Conservation (phyloP, 352 stramenopile genomes). For the Pythium scleroteichum region DNA sequence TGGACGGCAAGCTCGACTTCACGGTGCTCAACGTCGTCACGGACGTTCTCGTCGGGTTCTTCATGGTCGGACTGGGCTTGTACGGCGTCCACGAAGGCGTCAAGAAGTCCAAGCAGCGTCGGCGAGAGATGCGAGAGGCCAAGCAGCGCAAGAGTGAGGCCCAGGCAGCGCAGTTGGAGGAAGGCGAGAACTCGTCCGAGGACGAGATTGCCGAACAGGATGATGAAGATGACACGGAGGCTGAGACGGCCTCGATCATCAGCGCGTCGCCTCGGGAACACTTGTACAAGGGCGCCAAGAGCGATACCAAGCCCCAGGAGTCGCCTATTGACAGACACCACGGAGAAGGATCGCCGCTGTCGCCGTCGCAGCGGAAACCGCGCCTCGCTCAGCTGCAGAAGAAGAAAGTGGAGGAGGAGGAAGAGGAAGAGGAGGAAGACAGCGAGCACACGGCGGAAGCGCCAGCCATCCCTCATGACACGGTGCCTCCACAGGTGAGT, state of each 20-base stretch:
- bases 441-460: background rate
- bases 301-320: background rate
- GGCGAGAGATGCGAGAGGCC: constrained; percentile 22
- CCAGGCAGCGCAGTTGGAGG: constrained; percentile 9
- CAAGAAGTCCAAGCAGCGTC: constrained; percentile 38
- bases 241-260: constrained; percentile 38
- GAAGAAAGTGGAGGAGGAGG: constrained; percentile 17
- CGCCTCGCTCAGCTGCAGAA: constrained; percentile 25
- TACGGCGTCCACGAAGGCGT: constrained; percentile 72
- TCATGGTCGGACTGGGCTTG: constrained; percentile 74
- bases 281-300: constrained; percentile 12
- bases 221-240: constrained; percentile 36
- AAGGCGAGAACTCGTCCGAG: constrained; percentile 8
- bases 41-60: constrained; percentile 75
- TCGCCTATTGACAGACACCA: background rate
- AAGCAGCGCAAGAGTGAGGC: constrained; percentile 10
- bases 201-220: constrained; percentile 23
- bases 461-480: constrained; percentile 8
- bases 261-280: constrained; percentile 26
- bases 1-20: constrained; percentile 56
- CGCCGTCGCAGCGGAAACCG: constrained; percentile 26
- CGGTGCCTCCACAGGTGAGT: constrained; percentile 42
- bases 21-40: constrained; percentile 48
- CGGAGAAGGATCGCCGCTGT: constrained; percentile 3
- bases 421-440: constrained; percentile 12